Evolutionary conservation across 352 stramenopile genomes (phyloP).

Genomic region (Pythium guiyangense): DNA sequence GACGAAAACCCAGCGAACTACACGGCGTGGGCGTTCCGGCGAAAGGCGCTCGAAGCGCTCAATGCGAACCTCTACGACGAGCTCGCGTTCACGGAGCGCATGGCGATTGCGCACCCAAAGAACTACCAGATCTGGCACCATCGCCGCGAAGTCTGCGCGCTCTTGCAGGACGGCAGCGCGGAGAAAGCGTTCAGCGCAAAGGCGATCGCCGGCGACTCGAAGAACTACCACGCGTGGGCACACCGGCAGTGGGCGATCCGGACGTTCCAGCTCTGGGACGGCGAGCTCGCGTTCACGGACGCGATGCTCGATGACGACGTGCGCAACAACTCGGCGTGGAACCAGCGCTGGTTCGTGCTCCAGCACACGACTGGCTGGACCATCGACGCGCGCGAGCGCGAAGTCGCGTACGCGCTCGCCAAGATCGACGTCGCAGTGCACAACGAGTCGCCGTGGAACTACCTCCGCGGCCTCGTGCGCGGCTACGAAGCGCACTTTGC

Average conservation of each 20-base stretch:
- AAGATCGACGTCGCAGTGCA: constrained; percentile 70
- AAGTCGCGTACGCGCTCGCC: constrained; percentile 71
- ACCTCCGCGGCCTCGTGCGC: constrained; percentile 67
- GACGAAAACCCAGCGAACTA: constrained; percentile 97
- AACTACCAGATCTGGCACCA: constrained; percentile 99
- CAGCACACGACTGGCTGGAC: constrained; percentile 42
- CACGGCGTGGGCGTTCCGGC: constrained; percentile 95
- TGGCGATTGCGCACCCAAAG: constrained; percentile 95
- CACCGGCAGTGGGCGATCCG: constrained; percentile 95
- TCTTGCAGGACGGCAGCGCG: constrained; percentile 63
- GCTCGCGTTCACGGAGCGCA: constrained; percentile 70
- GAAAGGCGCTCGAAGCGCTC: constrained; percentile 86
- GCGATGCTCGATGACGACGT: constrained; percentile 88
- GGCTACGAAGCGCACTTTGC: constrained; percentile 45
- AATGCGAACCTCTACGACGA: constrained; percentile 54
- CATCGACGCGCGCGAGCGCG: constrained; percentile 34
- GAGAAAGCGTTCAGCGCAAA: constrained; percentile 92
- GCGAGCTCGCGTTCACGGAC: constrained; percentile 91
- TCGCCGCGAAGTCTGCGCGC: constrained; percentile 90
- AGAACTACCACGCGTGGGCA: constrained; percentile 99
- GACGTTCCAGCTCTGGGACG: constrained; percentile 85
- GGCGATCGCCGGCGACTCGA: constrained; percentile 93
- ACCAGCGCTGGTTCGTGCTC: constrained; percentile 86
- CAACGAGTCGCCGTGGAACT: constrained; percentile 93
- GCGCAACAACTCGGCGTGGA: constrained; percentile 96